Evolutionary conservation across 2,329 filamentous ascomycete species (phyloP).

Genomic region (Diplodia intermedia): DNA sequence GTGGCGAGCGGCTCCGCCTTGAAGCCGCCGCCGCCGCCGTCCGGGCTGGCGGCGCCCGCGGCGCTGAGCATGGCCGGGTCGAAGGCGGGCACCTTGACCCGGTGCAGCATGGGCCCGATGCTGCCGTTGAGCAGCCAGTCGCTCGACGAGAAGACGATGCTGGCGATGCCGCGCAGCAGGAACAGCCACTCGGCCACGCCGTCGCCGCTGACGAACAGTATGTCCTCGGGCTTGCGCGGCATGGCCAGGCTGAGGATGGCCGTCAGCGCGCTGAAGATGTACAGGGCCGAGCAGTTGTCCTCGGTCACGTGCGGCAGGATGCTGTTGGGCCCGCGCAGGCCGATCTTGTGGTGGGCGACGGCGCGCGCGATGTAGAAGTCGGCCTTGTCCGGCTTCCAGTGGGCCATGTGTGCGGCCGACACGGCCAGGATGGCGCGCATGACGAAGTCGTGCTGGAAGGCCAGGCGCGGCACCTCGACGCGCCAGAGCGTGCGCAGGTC

Average conservation of each 20-base stretch:
- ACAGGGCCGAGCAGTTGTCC: slow-evolving; percentile 27
- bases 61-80: background rate
- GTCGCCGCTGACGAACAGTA: slow-evolving; percentile 24
- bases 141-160: slow-evolving; percentile 14
- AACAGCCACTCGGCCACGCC: slow-evolving; percentile 29
- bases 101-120: slow-evolving; percentile 23
- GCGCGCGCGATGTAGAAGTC: slow-evolving; percentile 25
- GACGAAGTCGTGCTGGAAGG: slow-evolving; percentile 53
- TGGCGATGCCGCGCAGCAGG: slow-evolving; percentile 28
- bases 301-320: slow-evolving; percentile 24
- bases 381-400: slow-evolving; percentile 33
- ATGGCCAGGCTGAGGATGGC: slow-evolving; percentile 27
- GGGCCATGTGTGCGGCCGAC: slow-evolving; percentile 53
- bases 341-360: slow-evolving; percentile 29
- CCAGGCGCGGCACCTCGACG: slow-evolving; percentile 42
- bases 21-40: no score
- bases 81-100: slow-evolving; percentile 12
- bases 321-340: slow-evolving; percentile 21
- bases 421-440: slow-evolving; percentile 54
- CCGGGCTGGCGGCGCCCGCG: background rate
- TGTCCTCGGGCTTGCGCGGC: slow-evolving; percentile 29
- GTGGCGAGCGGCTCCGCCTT: background rate
- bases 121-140: slow-evolving; percentile 25
- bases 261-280: slow-evolving; percentile 30
- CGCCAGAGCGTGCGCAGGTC: slow-evolving; percentile 38